A percentile compares a stretch with the other conserved stretches of the same genome.
Evolutionary conservation across 305 asterid species (phyloP).

Genomic region (Fraxinus ornus): DNA sequence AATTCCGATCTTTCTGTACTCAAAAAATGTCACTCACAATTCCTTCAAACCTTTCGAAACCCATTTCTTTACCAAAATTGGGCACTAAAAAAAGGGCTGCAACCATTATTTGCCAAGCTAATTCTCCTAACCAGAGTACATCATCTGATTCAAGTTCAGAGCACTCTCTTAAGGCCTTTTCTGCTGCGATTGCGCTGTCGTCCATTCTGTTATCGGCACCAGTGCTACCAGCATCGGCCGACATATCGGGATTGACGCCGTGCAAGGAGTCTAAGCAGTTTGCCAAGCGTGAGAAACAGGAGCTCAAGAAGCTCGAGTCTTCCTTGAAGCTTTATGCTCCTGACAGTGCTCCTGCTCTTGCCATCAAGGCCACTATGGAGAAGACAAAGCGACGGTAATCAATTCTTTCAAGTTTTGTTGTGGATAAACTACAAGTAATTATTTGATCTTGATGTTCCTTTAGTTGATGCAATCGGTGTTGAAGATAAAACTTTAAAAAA

Average conservation of each 20-base stretch:
- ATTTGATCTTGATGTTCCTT: background rate
- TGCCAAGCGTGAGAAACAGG: constrained; percentile 89
- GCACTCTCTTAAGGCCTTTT: constrained; percentile 60
- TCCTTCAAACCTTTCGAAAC: constrained; percentile 74
- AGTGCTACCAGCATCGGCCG: constrained; percentile 78
- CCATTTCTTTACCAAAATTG: constrained; percentile 58
- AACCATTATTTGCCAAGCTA: constrained; percentile 56
- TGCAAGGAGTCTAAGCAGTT: constrained; percentile 97
- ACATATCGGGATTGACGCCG: constrained; percentile 83
- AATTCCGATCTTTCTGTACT: background rate
- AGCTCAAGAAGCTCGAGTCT: constrained; percentile 74
- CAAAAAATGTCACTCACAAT: constrained; percentile 66
- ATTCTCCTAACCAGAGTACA: constrained; percentile 22
- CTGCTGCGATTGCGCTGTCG: constrained; percentile 85
- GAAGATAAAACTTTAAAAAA: background rate
- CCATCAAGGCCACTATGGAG: constrained; percentile 83
- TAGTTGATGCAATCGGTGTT: background rate
- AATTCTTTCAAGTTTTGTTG: background rate
- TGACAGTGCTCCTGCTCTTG: constrained; percentile 95
- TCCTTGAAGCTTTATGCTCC: constrained; percentile 77
- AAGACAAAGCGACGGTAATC: constrained; percentile 80
- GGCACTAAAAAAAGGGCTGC: constrained; percentile 39
- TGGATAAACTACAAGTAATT: background rate
- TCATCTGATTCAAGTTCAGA: constrained; percentile 19
- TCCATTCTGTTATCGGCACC: constrained; percentile 78